Evolutionary conservation across 2,329 filamentous ascomycete genomes (phyloP).

Genomic region (Stylonectria norvegica): DNA sequence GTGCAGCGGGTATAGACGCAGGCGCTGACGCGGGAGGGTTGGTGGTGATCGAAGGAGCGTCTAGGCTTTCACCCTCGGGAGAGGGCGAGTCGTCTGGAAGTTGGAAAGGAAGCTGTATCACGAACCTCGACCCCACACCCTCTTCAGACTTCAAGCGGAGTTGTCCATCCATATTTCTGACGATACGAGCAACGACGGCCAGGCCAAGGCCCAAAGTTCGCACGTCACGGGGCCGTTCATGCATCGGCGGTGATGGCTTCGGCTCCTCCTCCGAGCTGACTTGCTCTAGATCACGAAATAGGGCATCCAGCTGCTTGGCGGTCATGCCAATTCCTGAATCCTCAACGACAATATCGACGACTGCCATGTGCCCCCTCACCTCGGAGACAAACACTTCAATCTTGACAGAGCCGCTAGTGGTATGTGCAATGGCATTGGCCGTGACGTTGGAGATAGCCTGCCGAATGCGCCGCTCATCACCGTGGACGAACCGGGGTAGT

Average conservation of each 20-base stretch:
- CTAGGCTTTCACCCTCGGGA: slow-evolving; percentile 6
- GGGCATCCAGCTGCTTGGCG: slow-evolving; percentile 53
- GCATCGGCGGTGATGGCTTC: slow-evolving; percentile 17
- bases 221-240: slow-evolving; percentile 29
- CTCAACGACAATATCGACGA: slow-evolving; percentile 70
- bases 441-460: slow-evolving; percentile 80
- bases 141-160: slow-evolving; percentile 79
- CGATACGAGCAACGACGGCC: slow-evolving; percentile 80
- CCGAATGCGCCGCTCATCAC: slow-evolving; percentile 75
- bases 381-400: slow-evolving; percentile 66
- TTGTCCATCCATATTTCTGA: slow-evolving; percentile 90
- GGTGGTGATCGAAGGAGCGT: slow-evolving; percentile 2
- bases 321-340: slow-evolving; percentile 76
- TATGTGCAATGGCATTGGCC: slow-evolving; percentile 82
- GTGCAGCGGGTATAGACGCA: slow-evolving; percentile 25
- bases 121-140: slow-evolving; percentile 77
- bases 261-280: slow-evolving; percentile 47
- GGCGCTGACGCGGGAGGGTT: slow-evolving; percentile 19
- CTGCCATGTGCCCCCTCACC: slow-evolving; percentile 50
- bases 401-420: slow-evolving; percentile 61
- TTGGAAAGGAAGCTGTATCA: slow-evolving; percentile 73
- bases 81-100: slow-evolving; percentile 45
- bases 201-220: slow-evolving; percentile 72
- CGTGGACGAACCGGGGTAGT: slow-evolving; percentile 67
- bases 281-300: slow-evolving; percentile 59